phyloP scores from a whole-genome alignment of 2,329 filamentous ascomycete species.

The Microcera coccophila region DNA sequence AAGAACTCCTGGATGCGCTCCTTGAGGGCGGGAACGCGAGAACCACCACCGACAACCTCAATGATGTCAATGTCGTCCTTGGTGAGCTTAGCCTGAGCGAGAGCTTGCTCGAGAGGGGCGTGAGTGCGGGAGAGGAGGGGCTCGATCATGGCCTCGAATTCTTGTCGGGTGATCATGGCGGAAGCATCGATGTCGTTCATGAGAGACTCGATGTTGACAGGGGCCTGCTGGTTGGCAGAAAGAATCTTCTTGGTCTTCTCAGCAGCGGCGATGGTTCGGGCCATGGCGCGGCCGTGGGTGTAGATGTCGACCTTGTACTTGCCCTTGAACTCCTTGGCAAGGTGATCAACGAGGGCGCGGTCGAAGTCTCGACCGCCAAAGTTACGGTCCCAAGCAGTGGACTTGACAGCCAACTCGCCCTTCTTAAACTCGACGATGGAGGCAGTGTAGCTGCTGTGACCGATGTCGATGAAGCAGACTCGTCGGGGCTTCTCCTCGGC shows the following conservation, averaged over 20 bases:
- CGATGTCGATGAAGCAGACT: slow-evolving; percentile 90
- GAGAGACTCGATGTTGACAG: slow-evolving; percentile 93
- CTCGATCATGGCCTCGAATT: slow-evolving; percentile 86
- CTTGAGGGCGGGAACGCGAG: slow-evolving; percentile 91
- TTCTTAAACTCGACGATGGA: slow-evolving; percentile 96
- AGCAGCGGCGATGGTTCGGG: slow-evolving; percentile 80
- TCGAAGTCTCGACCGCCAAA: slow-evolving; percentile 98
- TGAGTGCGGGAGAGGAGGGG: slow-evolving; percentile 73
- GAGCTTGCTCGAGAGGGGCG: slow-evolving; percentile 78
- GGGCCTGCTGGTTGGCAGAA: slow-evolving; percentile 88
- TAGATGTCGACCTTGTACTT: slow-evolving; percentile 97
- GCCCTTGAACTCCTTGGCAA: slow-evolving; percentile 92
- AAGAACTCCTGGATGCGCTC: slow-evolving; percentile 87
- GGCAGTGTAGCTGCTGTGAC: slow-evolving; percentile 92
- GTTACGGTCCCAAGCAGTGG: slow-evolving; percentile 89
- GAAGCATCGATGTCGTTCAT: slow-evolving; percentile 97
- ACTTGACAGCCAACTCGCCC: slow-evolving; percentile 90
- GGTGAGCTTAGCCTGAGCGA: slow-evolving; percentile 88
- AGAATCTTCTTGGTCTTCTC: slow-evolving; percentile 99
- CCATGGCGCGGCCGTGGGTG: slow-evolving; percentile 82
- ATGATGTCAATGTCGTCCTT: slow-evolving; percentile 88
- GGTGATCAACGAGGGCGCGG: slow-evolving; percentile 89
- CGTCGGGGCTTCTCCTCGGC: slow-evolving; percentile 89
- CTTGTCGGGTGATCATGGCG: slow-evolving; percentile 85
- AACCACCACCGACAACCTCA: slow-evolving; percentile 92